Conservation (phyloP, 306 rosid species). For the Ceratonia siliqua region DNA sequence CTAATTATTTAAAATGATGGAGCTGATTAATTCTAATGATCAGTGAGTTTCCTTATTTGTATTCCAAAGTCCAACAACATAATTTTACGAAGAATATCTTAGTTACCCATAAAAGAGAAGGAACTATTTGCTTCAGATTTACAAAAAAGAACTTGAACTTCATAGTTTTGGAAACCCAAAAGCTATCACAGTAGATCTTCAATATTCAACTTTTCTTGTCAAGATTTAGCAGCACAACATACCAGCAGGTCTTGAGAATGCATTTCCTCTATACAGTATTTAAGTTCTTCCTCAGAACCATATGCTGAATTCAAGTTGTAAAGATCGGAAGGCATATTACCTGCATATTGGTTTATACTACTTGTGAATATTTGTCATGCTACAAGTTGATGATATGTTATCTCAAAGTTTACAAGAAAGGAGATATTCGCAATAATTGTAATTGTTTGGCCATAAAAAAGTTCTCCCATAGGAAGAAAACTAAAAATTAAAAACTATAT, state of each 20-base stretch:
- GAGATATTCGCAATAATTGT: not conserved
- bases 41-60: conserved; percentile 2
- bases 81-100: not conserved
- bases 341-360: conserved; percentile 44
- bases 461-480: conserved; percentile 9
- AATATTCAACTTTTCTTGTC: conserved; percentile 23
- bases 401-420: not conserved
- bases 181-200: conserved; percentile 10
- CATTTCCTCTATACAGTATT: conserved; percentile 64
- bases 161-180: conserved; percentile 7
- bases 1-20: conserved; percentile 22
- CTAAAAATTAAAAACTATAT: not conserved
- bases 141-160: not conserved
- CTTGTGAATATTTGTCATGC: conserved; percentile 27
- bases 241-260: conserved; percentile 76
- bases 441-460: not conserved
- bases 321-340: conserved; percentile 86
- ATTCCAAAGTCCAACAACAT: conserved; percentile 24
- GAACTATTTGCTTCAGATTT: not conserved
- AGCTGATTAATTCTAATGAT: not conserved
- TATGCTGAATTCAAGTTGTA: conserved; percentile 80
- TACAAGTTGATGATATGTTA: conserved; percentile 20
- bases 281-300: conserved; percentile 73
- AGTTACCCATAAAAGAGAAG: conserved; percentile 23
- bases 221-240: conserved; percentile 36